Percentiles rank a stretch among this genome's conserved stretches.
These are phyloP conservation scores for Russula brevipes DNA, from an alignment of 768 basidiomycete species.

Conservation along the genomic window DNA sequence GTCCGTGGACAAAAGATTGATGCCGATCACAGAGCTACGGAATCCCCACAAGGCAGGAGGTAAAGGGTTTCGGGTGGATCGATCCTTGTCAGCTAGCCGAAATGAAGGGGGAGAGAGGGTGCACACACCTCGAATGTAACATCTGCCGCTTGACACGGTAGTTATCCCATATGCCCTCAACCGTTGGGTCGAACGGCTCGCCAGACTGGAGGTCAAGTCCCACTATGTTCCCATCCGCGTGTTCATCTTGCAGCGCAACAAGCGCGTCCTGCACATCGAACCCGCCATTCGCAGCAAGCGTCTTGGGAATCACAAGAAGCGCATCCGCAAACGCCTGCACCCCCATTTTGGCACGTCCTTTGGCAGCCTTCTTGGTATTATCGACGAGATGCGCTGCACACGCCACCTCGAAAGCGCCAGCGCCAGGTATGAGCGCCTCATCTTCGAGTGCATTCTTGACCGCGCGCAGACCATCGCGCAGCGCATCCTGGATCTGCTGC, in stretches of 20 bases:
- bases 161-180: slow-evolving; percentile 98
- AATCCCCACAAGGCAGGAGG: slow-evolving; percentile 9
- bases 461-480: slow-evolving; percentile 91
- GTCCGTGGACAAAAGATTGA: slow-evolving; percentile 92
- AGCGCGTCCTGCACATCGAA: slow-evolving; percentile 96
- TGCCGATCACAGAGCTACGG: slow-evolving; percentile 81
- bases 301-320: slow-evolving; percentile 91
- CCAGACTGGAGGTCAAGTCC: slow-evolving; percentile 91
- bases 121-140: slow-evolving; percentile 86
- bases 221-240: slow-evolving; percentile 87
- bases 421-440: slow-evolving; percentile 83
- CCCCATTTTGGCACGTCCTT: slow-evolving; percentile 94
- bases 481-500: slow-evolving; percentile 95
- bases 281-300: slow-evolving; percentile 90
- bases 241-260: slow-evolving; percentile 92
- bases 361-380: slow-evolving; percentile 75
- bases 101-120: slow-evolving; percentile 19
- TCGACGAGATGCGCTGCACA: slow-evolving; percentile 81
- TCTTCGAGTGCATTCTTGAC: slow-evolving; percentile 98
- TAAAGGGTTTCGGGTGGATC: slow-evolving; percentile 1
- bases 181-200: slow-evolving; percentile 93
- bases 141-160: slow-evolving; percentile 98
- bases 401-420: slow-evolving; percentile 94
- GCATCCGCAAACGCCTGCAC: slow-evolving; percentile 97
- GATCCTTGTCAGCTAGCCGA: slow-evolving; percentile 21